Conservation (phyloP, 768 basidiomycete genomes). For the Termitomyces heimii region DNA sequence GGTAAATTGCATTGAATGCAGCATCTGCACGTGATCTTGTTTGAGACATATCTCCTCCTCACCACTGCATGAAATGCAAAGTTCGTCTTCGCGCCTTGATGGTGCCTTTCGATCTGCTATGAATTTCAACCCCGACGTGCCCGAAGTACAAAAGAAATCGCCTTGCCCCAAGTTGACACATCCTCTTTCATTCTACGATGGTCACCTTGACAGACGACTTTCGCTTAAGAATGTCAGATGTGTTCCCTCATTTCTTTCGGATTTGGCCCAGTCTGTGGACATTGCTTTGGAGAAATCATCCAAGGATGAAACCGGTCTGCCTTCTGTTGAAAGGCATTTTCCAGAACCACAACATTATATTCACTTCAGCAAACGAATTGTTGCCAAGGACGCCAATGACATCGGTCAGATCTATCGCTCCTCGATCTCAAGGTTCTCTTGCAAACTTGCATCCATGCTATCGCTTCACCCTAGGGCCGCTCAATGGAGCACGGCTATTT, state of each 20-base stretch:
- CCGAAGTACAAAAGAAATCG: background rate
- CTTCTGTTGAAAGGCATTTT: background rate
- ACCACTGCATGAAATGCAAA: too few relatives aligned
- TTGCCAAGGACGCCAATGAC: background rate
- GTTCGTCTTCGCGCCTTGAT: background rate
- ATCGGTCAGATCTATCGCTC: background rate
- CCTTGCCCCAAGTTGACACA: background rate
- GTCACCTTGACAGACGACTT: conserved; percentile 3
- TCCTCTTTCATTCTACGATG: too few relatives aligned
- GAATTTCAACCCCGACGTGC: background rate
- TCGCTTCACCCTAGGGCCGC: background rate
- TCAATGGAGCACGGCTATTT: background rate
- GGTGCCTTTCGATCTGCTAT: background rate
- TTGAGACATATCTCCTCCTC: too few relatives aligned
- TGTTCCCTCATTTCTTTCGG: background rate
- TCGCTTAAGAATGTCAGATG: background rate
- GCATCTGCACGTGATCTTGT: too few relatives aligned
- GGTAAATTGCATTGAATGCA: too few relatives aligned
- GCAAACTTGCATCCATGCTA: conserved; percentile 1
- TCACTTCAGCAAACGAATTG: background rate
- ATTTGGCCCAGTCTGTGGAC: background rate
- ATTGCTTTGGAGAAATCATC: background rate
- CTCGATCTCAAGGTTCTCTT: background rate
- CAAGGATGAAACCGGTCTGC: background rate
- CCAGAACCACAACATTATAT: background rate